Base-by-base conservation (phyloP, 116 monocot species). In the Phalaenopsis hybrid region DNA sequence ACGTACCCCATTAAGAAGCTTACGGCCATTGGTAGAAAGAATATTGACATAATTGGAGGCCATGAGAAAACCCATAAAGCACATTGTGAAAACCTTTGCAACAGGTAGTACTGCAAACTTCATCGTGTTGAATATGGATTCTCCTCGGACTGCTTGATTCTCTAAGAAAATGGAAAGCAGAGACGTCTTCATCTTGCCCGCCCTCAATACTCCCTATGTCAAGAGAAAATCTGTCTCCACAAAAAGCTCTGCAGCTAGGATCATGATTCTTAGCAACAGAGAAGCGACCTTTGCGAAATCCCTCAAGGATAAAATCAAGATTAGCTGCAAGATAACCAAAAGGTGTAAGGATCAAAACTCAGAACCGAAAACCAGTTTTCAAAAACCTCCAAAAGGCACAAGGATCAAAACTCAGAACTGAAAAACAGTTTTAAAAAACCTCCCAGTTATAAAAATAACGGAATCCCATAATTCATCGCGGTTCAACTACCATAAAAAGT, bases 1-100 rank as follows among this genome's bases (percentile, higher is more conserved):
- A 52, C 81, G 79, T 83, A 89, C 91, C 89, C 89, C 91, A 81
- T 89, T 89, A 63, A 91, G 91, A 85, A 91, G 89, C 81, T 91
- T 91, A 45, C 91, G 81, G 3, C 87, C 87, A 75, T 86, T 87
- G 5, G 87, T 77, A 2, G 85, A 75, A 78, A 91, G 81, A 70
- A 91, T 89, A 70, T 87, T 91, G 3, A 91, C 61, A 73, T 89
- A 84, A 82, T 89, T 89, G 49, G 87, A 89, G 55, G 91, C 91
- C 91, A 89, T 91, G 10, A 91, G 89, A 82, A 82, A 87, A 17
- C 89, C 91, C 87, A 89, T 86, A 77, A 91, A 89, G 78, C 87
- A 91, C 86, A 89, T 81, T 0, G 84, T 89, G 80, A 91, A 91
- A 9, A 91, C 91, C 77, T 91, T 91, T 0, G 84, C 83, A 72